Evolutionary conservation across 2,329 filamentous ascomycete species (phyloP).

Genomic region (Cladosporium colombiae): DNA sequence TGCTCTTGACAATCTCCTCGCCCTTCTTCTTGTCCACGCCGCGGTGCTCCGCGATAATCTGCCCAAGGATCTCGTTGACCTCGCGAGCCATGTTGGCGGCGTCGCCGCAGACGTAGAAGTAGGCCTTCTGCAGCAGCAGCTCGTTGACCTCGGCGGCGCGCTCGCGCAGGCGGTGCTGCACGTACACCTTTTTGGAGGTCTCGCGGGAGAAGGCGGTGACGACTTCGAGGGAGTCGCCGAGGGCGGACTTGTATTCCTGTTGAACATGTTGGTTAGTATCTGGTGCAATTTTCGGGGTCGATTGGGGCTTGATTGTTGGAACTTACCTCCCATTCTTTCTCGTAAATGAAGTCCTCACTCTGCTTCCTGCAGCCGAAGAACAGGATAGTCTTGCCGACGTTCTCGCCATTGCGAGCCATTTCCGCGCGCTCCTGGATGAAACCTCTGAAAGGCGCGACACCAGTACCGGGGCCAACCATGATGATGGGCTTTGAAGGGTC

Average conservation of each 20-base stretch:
- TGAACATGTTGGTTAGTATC: conserved; percentile 20
- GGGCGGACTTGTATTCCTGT: conserved; percentile 76
- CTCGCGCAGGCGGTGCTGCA: conserved; percentile 89
- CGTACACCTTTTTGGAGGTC: conserved; percentile 84
- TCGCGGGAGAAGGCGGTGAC: conserved; percentile 96
- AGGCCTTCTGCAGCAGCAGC: conserved; percentile 80
- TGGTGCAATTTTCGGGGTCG: conserved; percentile 19
- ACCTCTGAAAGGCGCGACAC: conserved; percentile 92
- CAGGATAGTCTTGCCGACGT: conserved; percentile 82
- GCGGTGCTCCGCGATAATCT: conserved; percentile 83
- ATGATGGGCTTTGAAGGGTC: conserved; percentile 93
- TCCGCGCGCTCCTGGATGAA: conserved; percentile 93
- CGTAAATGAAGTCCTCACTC: conserved; percentile 90
- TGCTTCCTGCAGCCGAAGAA: conserved; percentile 94
- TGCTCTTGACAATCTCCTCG: conserved; percentile 95
- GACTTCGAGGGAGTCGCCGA: conserved; percentile 87
- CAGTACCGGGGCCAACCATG: conserved; percentile 93
- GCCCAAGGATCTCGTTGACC: conserved; percentile 70
- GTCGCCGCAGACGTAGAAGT: conserved; percentile 98
- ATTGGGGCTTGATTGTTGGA: background rate
- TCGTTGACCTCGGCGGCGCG: conserved; percentile 81
- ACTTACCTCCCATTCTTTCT: conserved; percentile 88
- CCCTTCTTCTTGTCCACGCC: conserved; percentile 81
- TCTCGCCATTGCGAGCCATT: conserved; percentile 74
- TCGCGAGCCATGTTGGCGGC: conserved; percentile 74